Base-by-base conservation (phyloP, 768 basidiomycete species). In the Thelephora ganbajun region DNA sequence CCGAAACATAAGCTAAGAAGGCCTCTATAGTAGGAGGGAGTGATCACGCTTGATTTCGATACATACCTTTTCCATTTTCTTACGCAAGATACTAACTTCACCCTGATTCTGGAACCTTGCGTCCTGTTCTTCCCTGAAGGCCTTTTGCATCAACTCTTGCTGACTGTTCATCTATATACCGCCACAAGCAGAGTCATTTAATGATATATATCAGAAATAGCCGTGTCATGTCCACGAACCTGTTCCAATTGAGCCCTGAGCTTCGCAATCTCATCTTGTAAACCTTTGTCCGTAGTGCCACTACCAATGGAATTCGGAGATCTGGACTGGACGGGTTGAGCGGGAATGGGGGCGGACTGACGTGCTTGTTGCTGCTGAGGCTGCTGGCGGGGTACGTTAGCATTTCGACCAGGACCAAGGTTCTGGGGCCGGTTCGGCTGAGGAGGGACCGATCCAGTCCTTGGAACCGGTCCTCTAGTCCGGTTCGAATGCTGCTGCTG, bases 21-120 rank as follows among this genome's bases (percentile, higher is more conserved):
- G 16, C 4, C 42, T 16, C n/a, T 39, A 9, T 11, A 45, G 7
- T 46, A 36, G 37, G 16, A 23, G 41, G 18, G 9, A 35, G 6
- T 6, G 16, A 16, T 19, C 13, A 30, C 33, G 35, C 1, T 35
- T 18, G 9, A 20, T 35, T 7, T 22, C 19, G 43, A 3, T 2
- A 50, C 53, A 45, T 55, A 81, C 85, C 70, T 80, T 81, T 54
- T 83, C 79, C 9, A 82, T 72, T n/a, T 62, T 72, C 53, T 74
- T 76, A 53, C 83, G 68, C 45, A 88, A 58, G 35, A 80, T 74
- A 13, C 69, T 69, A 5, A 81, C 81, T 64, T 88, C 84, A 5
- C 85, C 85, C 26, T 82, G 77, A 56, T 79, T 84, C 30, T 68
- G 62, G 35, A 76, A 66, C 50, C 70, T 77, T 6, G 65, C 68